These are phyloP conservation scores for Boletus subluridellus DNA, from an alignment of 1,284 basidiomycete genomes.

Conservation along the genomic window DNA sequence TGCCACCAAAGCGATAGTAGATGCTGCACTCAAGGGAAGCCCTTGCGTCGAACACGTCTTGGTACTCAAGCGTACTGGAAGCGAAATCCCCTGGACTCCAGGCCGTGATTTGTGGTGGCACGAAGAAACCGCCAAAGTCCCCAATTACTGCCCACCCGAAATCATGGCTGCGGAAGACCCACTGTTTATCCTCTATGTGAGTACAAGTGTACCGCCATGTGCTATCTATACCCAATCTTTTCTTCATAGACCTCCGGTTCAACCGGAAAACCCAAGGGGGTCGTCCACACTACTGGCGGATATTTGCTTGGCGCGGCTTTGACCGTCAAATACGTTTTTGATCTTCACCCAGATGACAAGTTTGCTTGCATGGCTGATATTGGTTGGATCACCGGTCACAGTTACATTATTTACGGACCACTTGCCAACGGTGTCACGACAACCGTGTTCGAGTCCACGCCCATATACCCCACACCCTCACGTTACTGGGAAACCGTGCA, in stretches of 20 bases:
- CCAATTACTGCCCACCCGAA: slow-evolving; percentile 88
- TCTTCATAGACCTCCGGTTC: slow-evolving; percentile 80
- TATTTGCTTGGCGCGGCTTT: slow-evolving; percentile 88
- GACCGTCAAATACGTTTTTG: slow-evolving; percentile 96
- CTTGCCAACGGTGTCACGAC: slow-evolving; percentile 89
- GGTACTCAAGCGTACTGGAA: slow-evolving; percentile 88
- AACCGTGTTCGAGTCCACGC: slow-evolving; percentile 94
- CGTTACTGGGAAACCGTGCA: slow-evolving; percentile 97
- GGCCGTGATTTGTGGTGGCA: slow-evolving; percentile 97
- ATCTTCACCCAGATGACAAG: slow-evolving; percentile 87
- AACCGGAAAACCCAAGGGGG: slow-evolving; percentile 96
- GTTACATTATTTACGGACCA: slow-evolving; percentile 97
- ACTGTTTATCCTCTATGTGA: slow-evolving; percentile 94
- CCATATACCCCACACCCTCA: slow-evolving; percentile 92
- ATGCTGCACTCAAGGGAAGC: slow-evolving; percentile 85
- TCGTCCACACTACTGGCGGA: slow-evolving; percentile 93
- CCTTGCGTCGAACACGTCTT: slow-evolving; percentile 88
- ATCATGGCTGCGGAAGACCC: slow-evolving; percentile 90
- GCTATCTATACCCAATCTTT: neutral
- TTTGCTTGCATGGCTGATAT: slow-evolving; percentile 99
- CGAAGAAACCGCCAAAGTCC: slow-evolving; percentile 81
- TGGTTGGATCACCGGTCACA: slow-evolving; percentile 99
- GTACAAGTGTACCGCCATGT: slow-evolving; percentile 30
- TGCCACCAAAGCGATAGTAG: slow-evolving; percentile 94
- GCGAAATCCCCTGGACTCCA: slow-evolving; percentile 75